Conservation (phyloP, 2,329 filamentous ascomycete genomes). For the Lasiodiplodia sp. region DNA sequence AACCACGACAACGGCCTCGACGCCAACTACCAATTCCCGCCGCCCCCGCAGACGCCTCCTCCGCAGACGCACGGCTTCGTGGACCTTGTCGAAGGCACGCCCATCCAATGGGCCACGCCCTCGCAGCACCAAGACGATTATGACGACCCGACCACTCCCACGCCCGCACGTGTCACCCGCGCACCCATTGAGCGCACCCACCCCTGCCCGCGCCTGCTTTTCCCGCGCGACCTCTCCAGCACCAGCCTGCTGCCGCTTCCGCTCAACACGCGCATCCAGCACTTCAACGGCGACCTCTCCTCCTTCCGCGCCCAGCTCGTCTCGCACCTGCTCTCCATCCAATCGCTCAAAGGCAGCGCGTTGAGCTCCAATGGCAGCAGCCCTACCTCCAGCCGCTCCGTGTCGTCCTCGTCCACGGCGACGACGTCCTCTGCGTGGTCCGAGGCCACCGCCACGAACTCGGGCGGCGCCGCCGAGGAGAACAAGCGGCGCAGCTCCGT, state of each 20-base stretch:
- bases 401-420: not conserved
- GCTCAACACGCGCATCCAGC: slow-evolving; percentile 25
- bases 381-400: slow-evolving; percentile 10
- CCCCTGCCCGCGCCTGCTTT: slow-evolving; percentile 16
- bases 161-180: not conserved
- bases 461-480: not conserved
- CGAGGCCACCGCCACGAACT: slow-evolving; percentile 9
- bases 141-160: slow-evolving; percentile 2
- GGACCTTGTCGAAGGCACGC: slow-evolving; percentile 24
- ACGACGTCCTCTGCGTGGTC: not conserved
- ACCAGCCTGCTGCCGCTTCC: slow-evolving; percentile 29
- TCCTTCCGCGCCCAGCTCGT: slow-evolving; percentile 41
- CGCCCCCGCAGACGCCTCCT: slow-evolving; percentile 7
- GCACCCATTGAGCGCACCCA: slow-evolving; percentile 10
- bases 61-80: slow-evolving; percentile 23
- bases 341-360: slow-evolving; percentile 33
- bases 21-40: not conserved
- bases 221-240: slow-evolving; percentile 22
- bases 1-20: slow-evolving; percentile 30
- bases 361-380: slow-evolving; percentile 24
- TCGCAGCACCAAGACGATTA: not conserved
- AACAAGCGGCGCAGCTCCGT: slow-evolving; percentile 8
- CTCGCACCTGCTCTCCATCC: slow-evolving; percentile 39
- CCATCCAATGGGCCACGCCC: slow-evolving; percentile 17
- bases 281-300: slow-evolving; percentile 38